Conservation (phyloP, 2,329 filamentous ascomycete genomes). For the Pleomassaria siparia region DNA sequence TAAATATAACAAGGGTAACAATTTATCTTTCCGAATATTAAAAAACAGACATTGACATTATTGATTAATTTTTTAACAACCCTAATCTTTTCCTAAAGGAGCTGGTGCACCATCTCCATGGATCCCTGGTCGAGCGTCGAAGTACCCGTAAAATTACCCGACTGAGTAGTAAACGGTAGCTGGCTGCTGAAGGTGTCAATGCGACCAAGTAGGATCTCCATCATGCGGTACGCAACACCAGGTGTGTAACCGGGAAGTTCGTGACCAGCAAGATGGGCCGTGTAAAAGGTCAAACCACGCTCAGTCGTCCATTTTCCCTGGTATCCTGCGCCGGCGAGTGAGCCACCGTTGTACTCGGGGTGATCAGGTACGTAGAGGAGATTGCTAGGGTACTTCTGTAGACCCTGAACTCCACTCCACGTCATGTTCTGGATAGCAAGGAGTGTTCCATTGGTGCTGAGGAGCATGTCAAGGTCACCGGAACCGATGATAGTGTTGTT, state of each 20-base stretch:
- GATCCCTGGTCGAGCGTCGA: conserved; percentile 22
- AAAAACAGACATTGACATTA: conserved; percentile 2
- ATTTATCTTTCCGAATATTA: no score
- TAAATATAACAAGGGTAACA: no score
- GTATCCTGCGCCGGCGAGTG: conserved; percentile 44
- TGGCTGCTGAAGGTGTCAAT: conserved; percentile 40
- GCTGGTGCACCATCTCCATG: not conserved
- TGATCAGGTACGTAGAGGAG: conserved; percentile 50
- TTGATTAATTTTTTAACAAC: not conserved
- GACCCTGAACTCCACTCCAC: conserved; percentile 53
- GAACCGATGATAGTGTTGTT: conserved; percentile 55
- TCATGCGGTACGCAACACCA: conserved; percentile 44
- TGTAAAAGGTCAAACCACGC: conserved; percentile 51
- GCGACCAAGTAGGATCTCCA: conserved; percentile 47
- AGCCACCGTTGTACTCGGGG: conserved; percentile 43
- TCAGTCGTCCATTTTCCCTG: conserved; percentile 47
- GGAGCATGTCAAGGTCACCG: conserved; percentile 52
- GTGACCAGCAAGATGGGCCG: conserved; percentile 45
- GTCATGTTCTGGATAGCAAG: conserved; percentile 58
- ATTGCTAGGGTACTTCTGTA: conserved; percentile 46
- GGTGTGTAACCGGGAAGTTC: conserved; percentile 49
- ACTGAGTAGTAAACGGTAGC: conserved; percentile 39
- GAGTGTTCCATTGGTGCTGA: conserved; percentile 55
- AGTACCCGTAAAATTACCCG: conserved; percentile 34
- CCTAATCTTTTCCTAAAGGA: not conserved